Conservation (phyloP, 805 yeast species). For the Candida ficus region DNA sequence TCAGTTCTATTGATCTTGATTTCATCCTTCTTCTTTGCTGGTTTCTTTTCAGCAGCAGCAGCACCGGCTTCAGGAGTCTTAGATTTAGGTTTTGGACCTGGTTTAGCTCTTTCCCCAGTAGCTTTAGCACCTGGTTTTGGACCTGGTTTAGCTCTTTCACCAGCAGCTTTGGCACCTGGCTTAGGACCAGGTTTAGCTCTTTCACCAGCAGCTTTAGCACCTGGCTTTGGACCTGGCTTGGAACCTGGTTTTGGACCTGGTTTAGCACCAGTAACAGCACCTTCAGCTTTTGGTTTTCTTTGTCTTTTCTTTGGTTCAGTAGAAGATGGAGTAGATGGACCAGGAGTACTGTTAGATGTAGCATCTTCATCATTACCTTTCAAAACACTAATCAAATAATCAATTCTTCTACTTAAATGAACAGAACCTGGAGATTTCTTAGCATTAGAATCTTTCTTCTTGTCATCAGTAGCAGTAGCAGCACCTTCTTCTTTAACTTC, state of each 20-base stretch:
- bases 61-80: constrained; percentile 21
- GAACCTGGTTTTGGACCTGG: constrained; percentile 1
- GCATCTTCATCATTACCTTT: constrained; percentile 48
- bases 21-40: constrained; percentile 1
- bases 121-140: constrained; percentile 6
- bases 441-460: constrained; percentile 15
- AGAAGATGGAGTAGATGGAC: constrained; percentile 24
- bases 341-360: constrained; percentile 24
- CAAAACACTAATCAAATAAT: constrained; percentile 70
- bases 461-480: constrained; percentile 12
- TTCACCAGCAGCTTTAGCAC: constrained; percentile 1
- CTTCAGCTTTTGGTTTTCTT: constrained; percentile 25
- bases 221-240: constrained; percentile 7
- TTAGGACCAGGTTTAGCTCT: constrained; percentile 8
- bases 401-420: constrained; percentile 87
- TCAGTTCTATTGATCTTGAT: constrained; percentile 17
- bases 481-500: neutral
- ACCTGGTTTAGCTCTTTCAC: constrained; percentile 6
- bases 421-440: constrained; percentile 88
- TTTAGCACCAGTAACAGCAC: constrained; percentile 9
- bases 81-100: constrained; percentile 12
- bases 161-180: constrained; percentile 4
- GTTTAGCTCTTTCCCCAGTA: constrained; percentile 6
- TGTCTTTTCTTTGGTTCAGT: constrained; percentile 25
- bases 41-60: constrained; percentile 3